These are phyloP conservation scores for Ulota crispa DNA, from an alignment of 225 moss, liverwort and hornwort species.

Conservation along the genomic window DNA sequence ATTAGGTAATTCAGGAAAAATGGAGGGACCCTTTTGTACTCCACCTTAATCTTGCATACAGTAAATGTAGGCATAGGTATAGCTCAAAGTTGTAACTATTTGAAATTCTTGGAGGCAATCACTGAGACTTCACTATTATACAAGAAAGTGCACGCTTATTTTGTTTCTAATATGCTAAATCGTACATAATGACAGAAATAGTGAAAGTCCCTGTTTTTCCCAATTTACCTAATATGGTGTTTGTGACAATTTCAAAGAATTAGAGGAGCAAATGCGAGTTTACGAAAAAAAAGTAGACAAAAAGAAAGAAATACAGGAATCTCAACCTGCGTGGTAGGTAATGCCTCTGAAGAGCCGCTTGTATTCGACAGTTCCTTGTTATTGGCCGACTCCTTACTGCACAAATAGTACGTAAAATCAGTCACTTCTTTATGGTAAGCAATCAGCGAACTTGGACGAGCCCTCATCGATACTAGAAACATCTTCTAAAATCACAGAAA, in stretches of 20 bases:
- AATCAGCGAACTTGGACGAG: neutral
- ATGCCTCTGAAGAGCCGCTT: slow-evolving; percentile 27
- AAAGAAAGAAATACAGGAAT: neutral
- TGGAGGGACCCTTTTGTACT: no score
- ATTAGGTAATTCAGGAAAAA: no score
- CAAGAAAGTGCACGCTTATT: no score
- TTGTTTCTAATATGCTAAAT: no score
- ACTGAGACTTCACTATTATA: no score
- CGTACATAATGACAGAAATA: no score
- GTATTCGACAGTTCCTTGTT: slow-evolving; percentile 29
- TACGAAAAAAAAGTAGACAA: neutral
- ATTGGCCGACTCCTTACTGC: slow-evolving; percentile 34
- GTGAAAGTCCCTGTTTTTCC: no score
- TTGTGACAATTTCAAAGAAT: neutral
- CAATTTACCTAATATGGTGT: no score
- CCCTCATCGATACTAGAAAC: neutral
- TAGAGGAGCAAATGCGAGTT: neutral
- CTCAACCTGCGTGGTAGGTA: slow-evolving; percentile 33
- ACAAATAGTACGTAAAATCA: slow-evolving; percentile 30
- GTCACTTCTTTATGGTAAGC: slow-evolving; percentile 2
- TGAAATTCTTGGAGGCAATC: no score
- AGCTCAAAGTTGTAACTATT: no score
- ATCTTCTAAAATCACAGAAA: neutral
- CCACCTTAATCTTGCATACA: no score
- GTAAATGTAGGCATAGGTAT: no score